Conservation (phyloP, 495 filamentous ascomycete species). For the Talaromyces stipitatus region DNA sequence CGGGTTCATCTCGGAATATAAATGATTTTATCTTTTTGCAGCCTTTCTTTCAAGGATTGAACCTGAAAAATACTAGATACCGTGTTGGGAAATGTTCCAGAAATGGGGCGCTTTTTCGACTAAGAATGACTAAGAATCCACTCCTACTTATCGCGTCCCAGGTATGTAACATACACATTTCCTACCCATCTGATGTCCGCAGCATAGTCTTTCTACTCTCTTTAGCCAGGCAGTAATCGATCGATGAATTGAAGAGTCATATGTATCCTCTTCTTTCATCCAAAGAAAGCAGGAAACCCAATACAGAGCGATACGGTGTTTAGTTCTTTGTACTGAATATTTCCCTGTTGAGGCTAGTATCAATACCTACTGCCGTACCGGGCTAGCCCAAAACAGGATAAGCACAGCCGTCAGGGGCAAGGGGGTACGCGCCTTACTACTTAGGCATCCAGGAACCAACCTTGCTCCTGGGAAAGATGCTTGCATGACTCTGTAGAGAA, state of each 20-base stretch:
- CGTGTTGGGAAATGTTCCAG: conserved; percentile 3
- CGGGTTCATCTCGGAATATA: not conserved
- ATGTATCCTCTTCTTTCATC: not conserved
- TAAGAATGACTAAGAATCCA: not conserved
- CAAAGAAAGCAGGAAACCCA: not conserved
- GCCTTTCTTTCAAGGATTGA: too few relatives aligned
- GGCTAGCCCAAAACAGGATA: not conserved
- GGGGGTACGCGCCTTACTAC: not conserved
- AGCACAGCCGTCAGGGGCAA: conserved; percentile 1
- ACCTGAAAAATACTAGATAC: too few relatives aligned
- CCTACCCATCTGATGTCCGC: too few relatives aligned
- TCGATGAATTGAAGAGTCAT: not conserved
- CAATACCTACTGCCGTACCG: not conserved
- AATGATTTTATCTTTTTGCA: too few relatives aligned
- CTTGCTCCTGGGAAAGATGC: not conserved
- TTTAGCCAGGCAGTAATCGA: not conserved
- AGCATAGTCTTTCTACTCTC: too few relatives aligned
- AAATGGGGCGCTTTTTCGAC: not conserved
- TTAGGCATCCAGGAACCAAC: not conserved
- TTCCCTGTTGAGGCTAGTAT: not conserved
- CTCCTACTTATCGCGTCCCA: not conserved
- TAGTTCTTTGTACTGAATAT: not conserved
- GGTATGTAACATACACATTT: too few relatives aligned
- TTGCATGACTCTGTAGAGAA: not conserved
- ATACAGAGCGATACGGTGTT: not conserved